Base-by-base conservation (phyloP, 495 filamentous ascomycete genomes). In the Sordaria brevicollis region DNA sequence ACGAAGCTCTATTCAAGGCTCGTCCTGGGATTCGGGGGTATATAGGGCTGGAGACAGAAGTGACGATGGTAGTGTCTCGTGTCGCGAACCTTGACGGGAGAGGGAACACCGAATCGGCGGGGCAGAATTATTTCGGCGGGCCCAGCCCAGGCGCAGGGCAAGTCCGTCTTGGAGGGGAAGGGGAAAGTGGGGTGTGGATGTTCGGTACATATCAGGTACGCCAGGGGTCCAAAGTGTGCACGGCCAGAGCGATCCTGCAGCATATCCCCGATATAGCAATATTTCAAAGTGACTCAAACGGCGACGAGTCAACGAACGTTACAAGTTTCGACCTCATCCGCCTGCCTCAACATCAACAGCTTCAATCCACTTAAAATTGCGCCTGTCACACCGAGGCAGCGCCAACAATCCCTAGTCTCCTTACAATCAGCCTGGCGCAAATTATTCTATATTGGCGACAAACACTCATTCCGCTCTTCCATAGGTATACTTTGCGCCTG, bases 81-180 rank as follows among this genome's bases (percentile, higher is more conserved):
- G 49, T 62, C 49, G 49, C 49, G 49, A 62, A 62, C 49, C 49
- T 62, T 62, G 5, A 62, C 49, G 49, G 49, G 49, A 57, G 25
- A 62, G 71, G 72, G 69, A 72, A 69, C 69, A 49, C 38, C 69
- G n/a, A 71, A 65, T 76, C 75, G 73, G 77, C 71, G 77, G 77
- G 77, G 77, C 76, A 77, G 71, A 76, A 74, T 74, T 76, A 68
- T 71, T 77, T 73, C 66, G 75, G 67, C 70, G 69, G 75, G 75
- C 39, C 25, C 49, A 62, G 49, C 49, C 49, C 49, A 62, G 49
- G 49, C 49, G 49, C 49, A 57, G 49, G 49, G 49, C 49, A 62
- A 25, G 43, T n/a, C n/a, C n/a, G n/a, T 62, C 49, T 67, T 76
- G 73, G 76, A 77, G 73, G 77, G 76, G 77, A 70, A 77, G 73